A percentile compares a stretch with the other conserved stretches of the same genome.
phyloP scores from a whole-genome alignment of 2,329 filamentous ascomycete genomes.

The Penicillium thymicola region DNA sequence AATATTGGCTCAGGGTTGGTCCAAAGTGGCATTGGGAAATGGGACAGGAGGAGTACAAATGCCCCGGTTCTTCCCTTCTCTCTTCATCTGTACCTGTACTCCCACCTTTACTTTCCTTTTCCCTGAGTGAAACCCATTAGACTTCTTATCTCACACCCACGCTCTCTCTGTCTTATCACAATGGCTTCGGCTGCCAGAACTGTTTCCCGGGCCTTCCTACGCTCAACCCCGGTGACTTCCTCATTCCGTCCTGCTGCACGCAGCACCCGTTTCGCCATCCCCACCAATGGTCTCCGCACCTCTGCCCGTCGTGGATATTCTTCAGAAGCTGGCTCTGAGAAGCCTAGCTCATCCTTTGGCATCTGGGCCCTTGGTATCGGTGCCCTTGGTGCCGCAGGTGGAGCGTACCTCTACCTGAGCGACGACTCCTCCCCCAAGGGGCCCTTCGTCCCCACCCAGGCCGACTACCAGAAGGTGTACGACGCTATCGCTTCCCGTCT shows the following conservation, averaged over 20 bases:
- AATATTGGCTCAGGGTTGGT: slow-evolving; percentile 1
- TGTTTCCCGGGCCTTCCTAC: slow-evolving; percentile 43
- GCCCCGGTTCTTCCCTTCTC: slow-evolving; percentile 12
- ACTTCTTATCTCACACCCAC: neutral
- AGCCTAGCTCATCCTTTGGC: slow-evolving; percentile 49
- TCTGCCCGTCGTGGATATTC: slow-evolving; percentile 77
- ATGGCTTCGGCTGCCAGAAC: slow-evolving; percentile 45
- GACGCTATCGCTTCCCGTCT: slow-evolving; percentile 75
- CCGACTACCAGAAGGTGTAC: slow-evolving; percentile 95
- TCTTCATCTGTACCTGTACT: slow-evolving; percentile 5
- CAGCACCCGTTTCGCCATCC: slow-evolving; percentile 57
- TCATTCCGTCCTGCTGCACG: slow-evolving; percentile 45
- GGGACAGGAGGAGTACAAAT: slow-evolving; percentile 8
- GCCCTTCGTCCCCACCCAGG: slow-evolving; percentile 69
- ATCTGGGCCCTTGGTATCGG: slow-evolving; percentile 59
- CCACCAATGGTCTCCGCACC: slow-evolving; percentile 68
- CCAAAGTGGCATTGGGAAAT: neutral
- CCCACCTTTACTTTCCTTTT: slow-evolving; percentile 4
- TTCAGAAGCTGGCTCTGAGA: slow-evolving; percentile 58
- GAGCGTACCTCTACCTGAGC: slow-evolving; percentile 62
- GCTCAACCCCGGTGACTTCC: slow-evolving; percentile 37
- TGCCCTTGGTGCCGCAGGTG: slow-evolving; percentile 58
- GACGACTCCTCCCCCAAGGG: slow-evolving; percentile 48
- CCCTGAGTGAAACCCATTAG: neutral
- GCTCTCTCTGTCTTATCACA: slow-evolving; percentile 17